Conservation (phyloP, 73 alveolate genomes). For the Tetrahymena thermophila region DNA sequence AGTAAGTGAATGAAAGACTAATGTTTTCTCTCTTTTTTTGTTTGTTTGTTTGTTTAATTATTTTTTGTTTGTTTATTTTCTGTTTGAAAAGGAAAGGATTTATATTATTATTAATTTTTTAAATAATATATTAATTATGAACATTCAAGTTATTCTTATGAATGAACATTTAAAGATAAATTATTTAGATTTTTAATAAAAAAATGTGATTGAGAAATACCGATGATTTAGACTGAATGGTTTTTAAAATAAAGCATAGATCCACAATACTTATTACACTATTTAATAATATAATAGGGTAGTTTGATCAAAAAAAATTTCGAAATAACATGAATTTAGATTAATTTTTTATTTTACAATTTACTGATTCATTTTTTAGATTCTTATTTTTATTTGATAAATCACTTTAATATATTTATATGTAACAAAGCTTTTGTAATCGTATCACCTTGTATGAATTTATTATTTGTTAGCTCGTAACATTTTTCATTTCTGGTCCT, state of each 20-base stretch:
- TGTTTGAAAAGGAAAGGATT: neutral
- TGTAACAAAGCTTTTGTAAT: neutral
- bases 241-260: neutral
- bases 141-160: neutral
- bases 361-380: neutral
- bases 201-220: neutral
- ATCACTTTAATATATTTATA: neutral
- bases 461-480: neutral
- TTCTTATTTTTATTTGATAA: neutral
- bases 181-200: neutral
- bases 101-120: neutral
- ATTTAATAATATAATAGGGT: neutral
- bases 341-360: neutral
- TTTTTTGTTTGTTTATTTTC: neutral
- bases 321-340: neutral
- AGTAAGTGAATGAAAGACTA: too few species aligned
- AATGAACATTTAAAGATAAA: neutral
- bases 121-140: neutral
- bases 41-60: neutral
- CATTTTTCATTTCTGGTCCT: neutral
- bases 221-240: neutral
- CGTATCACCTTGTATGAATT: neutral
- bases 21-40: neutral
- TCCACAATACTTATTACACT: neutral
- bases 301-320: neutral